Evolutionary conservation across 2,329 filamentous ascomycete species (phyloP), one percentile per base, ranked within the genome.

Genomic region (Podosphaera fusca): DNA sequence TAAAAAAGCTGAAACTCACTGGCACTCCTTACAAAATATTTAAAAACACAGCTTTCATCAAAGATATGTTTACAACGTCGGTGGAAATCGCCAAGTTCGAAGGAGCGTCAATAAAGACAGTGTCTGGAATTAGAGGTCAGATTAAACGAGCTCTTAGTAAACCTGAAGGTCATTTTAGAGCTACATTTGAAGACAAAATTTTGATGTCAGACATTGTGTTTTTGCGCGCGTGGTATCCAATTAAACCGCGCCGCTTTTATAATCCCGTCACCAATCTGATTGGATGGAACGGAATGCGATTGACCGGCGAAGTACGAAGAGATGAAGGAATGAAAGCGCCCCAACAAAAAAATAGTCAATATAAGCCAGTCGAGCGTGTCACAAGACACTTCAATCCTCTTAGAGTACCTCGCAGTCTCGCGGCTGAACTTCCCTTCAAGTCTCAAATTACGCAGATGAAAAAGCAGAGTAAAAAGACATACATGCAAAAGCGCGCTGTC

Each of bases 1-100:
- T 98, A 70, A 98, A 98, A 78, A 98, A 98, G 75, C 82, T 98
- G 67, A 98, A 98, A 71, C 79, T 98, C 54, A 95, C 88, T 0
- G 92, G 92, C 59, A 77, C 80, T 53, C 89, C 92, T 1, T 94
- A 92, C 77, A 96, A 96, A 73, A 94, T 96, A 70, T 96, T 94
- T 80, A 95, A 95, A 72, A 98, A 98, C 73, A 98, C 92, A 0
- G 89, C 92, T 45, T 98, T 98, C 69, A 88, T 98, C 72, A 94
- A 92, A 70, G 87, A 94, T 72, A 98, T 98, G 92, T 98, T 98
- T 76, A 88, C 80, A 67, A 83, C 84, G 0, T 77, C 87, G 0
- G 81, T 98, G 47, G 92, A 98, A 69, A 92, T 98, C 62, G 90
- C 92, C 65, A 98, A 96, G 68, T 98, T 98, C 66, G 92, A 98